Evolutionary conservation across 768 basidiomycete species (phyloP).

Genomic region (Russula sp.): DNA sequence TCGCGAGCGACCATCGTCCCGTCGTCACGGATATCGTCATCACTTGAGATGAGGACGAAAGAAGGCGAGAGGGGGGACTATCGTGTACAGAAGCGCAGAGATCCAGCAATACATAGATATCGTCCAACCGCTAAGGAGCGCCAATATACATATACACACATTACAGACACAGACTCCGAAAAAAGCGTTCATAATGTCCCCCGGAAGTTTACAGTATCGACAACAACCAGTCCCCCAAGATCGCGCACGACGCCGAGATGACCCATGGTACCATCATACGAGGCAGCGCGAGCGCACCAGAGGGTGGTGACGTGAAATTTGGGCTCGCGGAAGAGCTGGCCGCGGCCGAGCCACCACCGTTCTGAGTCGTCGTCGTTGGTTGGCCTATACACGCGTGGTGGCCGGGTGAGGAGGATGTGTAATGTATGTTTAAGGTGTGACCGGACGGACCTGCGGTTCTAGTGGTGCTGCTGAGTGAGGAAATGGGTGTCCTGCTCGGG

Average conservation of each 20-base stretch:
- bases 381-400: no score
- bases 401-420: not conserved
- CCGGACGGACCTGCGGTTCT: not conserved
- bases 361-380: not conserved
- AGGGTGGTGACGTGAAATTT: not conserved
- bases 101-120: not conserved
- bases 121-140: not conserved
- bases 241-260: not conserved
- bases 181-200: not conserved
- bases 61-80: not conserved
- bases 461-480: not conserved
- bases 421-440: not conserved
- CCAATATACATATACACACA: not conserved
- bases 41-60: not conserved
- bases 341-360: not conserved
- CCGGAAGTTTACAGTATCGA: not conserved
- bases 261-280: not conserved
- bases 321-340: not conserved
- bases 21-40: slow-evolving; percentile 38
- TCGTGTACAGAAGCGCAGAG: no score
- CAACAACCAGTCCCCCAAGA: not conserved
- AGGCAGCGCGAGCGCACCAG: not conserved
- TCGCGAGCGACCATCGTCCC: slow-evolving; percentile 51
- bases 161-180: not conserved
- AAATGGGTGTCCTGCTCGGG: not conserved